A percentile compares a stretch with the other conserved stretches of the same genome.
Conservation (phyloP, 495 filamentous ascomycete species). For the Astrothelium macrocarpum region DNA sequence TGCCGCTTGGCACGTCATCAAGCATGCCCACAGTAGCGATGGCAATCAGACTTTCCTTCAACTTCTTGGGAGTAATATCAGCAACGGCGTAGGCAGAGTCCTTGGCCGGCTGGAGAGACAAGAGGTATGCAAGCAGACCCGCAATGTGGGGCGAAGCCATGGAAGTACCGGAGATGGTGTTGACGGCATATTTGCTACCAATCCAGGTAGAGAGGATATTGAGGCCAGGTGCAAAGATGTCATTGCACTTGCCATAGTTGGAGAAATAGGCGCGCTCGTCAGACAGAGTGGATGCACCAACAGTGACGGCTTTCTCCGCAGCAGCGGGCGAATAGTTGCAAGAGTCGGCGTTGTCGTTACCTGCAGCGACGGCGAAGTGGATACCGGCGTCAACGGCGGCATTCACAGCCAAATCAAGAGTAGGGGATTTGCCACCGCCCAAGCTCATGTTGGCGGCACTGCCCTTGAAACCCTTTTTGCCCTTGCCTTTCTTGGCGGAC, state of each 20-base stretch:
- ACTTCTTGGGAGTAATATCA: slow-evolving; percentile 81
- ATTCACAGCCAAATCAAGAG: slow-evolving; percentile 87
- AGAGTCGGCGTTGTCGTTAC: slow-evolving; percentile 96
- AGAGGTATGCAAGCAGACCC: slow-evolving; percentile 93
- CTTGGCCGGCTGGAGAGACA: slow-evolving; percentile 82
- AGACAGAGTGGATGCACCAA: slow-evolving; percentile 83
- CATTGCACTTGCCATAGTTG: slow-evolving; percentile 98
- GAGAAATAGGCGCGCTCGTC: slow-evolving; percentile 99
- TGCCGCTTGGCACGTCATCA: slow-evolving; percentile 73
- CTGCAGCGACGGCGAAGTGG: slow-evolving; percentile 95
- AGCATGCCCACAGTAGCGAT: slow-evolving; percentile 76
- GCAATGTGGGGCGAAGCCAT: slow-evolving; percentile 98
- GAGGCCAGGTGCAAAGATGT: slow-evolving; percentile 96
- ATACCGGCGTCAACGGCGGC: slow-evolving; percentile 83
- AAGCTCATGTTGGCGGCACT: slow-evolving; percentile 99
- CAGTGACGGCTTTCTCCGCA: slow-evolving; percentile 85
- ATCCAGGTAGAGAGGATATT: slow-evolving; percentile 98
- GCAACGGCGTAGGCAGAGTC: slow-evolving; percentile 86
- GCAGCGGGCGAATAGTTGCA: slow-evolving; percentile 99
- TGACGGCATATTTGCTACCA: slow-evolving; percentile 83
- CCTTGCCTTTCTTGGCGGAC: slow-evolving; percentile 67
- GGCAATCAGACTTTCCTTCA: slow-evolving; percentile 78
- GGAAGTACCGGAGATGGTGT: slow-evolving; percentile 98
- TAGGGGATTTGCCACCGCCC: slow-evolving; percentile 86
- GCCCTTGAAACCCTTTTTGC: slow-evolving; percentile 91